These are phyloP conservation scores for Pichia cabralensis DNA, from an alignment of 805 yeast genomes.

Conservation along the genomic window DNA sequence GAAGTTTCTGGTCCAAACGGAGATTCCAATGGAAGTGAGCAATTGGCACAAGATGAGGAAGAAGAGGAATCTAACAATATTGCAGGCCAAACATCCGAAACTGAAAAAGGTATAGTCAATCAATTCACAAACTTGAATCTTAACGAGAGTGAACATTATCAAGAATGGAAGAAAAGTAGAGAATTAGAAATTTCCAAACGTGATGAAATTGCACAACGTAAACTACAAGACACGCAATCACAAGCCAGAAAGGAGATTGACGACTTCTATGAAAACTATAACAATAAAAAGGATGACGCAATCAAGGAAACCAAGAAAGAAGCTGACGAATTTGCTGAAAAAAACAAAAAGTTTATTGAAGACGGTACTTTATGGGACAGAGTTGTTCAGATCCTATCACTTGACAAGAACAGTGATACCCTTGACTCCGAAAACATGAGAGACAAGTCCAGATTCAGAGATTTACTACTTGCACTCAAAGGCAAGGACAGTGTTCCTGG, in stretches of 20 bases:
- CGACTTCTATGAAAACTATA: conserved; percentile 87
- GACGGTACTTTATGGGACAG: conserved; percentile 47
- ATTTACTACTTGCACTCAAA: conserved; percentile 39
- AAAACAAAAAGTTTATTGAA: conserved; percentile 58
- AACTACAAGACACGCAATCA: conserved; percentile 54
- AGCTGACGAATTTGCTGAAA: conserved; percentile 58
- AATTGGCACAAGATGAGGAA: not conserved
- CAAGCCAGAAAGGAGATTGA: conserved; percentile 80
- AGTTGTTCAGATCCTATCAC: conserved; percentile 35
- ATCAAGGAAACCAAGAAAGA: conserved; percentile 54
- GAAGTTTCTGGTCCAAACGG: conserved; percentile 33
- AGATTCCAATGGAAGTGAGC: conserved; percentile 3
- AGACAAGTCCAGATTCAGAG: conserved; percentile 46
- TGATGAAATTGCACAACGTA: conserved; percentile 59
- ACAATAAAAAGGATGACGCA: conserved; percentile 66
- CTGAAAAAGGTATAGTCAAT: conserved; percentile 30
- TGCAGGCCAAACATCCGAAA: not conserved
- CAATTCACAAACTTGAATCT: conserved; percentile 28
- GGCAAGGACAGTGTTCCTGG: conserved; percentile 49
- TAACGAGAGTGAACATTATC: conserved; percentile 48
- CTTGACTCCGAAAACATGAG: conserved; percentile 26
- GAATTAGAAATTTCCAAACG: conserved; percentile 70
- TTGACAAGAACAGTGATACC: conserved; percentile 27
- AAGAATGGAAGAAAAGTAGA: conserved; percentile 77
- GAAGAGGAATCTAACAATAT: conserved; percentile 20